phyloP scores from a whole-genome alignment of 2,329 filamentous ascomycete genomes.

The Penicillium sp. region DNA sequence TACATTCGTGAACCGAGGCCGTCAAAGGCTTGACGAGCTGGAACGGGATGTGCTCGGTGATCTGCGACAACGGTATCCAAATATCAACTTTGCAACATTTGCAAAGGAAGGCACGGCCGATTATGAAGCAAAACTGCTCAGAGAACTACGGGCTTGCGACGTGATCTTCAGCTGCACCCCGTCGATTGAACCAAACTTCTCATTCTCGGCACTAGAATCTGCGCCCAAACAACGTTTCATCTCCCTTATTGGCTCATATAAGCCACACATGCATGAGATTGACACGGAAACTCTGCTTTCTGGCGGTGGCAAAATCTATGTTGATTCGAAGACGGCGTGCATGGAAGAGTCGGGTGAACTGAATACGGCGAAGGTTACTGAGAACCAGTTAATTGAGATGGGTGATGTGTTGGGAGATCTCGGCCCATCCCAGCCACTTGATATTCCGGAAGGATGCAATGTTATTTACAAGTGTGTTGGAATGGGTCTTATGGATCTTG shows the following conservation, averaged over 20 bases:
- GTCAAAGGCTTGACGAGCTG: conserved; percentile 57
- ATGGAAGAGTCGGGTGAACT: conserved; percentile 49
- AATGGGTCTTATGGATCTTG: conserved; percentile 52
- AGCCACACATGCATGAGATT: conserved; percentile 54
- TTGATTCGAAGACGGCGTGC: conserved; percentile 55
- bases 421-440: conserved; percentile 18
- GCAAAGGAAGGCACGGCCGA: conserved; percentile 65
- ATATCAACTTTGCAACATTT: conserved; percentile 30
- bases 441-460: conserved; percentile 35
- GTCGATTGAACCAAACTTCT: conserved; percentile 45
- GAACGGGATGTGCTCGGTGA: conserved; percentile 29
- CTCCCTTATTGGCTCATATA: conserved; percentile 55
- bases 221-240: conserved; percentile 45
- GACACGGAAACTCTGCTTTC: conserved; percentile 46
- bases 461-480: conserved; percentile 54
- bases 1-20: conserved; percentile 71
- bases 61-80: conserved; percentile 38
- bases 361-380: conserved; percentile 39
- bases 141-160: conserved; percentile 36
- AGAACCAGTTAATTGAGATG: conserved; percentile 43
- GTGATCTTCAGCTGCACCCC: conserved; percentile 54
- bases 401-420: conserved; percentile 36
- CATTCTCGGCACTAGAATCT: conserved; percentile 35
- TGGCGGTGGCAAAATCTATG: conserved; percentile 66
- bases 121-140: conserved; percentile 30